These are phyloP conservation scores for Plasmodium vinckei DNA, from an alignment of 169 alveolate genomes.

Conservation along the genomic window DNA sequence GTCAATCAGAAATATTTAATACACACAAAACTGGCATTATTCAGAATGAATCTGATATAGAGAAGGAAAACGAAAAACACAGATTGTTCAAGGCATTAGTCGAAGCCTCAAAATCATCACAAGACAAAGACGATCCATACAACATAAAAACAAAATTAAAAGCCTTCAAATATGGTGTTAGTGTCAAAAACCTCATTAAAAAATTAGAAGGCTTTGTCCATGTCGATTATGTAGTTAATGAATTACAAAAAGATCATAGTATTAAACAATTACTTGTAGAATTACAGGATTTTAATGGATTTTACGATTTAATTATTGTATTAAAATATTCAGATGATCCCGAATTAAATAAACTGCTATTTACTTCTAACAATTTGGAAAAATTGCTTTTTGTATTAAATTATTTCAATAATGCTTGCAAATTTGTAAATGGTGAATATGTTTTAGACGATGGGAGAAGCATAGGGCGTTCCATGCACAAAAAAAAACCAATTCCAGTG, in stretches of 20 bases:
- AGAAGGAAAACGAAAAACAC: too few relatives aligned
- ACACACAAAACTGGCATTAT: too few relatives aligned
- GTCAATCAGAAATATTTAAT: too few relatives aligned
- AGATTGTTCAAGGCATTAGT: too few relatives aligned
- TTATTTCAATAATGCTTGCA: not conserved
- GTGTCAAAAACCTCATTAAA: not conserved
- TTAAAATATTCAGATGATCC: constrained; percentile 25
- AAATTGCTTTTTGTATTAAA: constrained; percentile 15
- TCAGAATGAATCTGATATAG: too few relatives aligned
- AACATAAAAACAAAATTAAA: not conserved
- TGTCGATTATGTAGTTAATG: constrained; percentile 19
- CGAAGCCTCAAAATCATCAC: too few relatives aligned
- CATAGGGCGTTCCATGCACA: too few relatives aligned
- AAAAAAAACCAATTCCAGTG: too few relatives aligned
- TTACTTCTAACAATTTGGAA: constrained; percentile 12
- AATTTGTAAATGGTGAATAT: too few relatives aligned
- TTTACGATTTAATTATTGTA: constrained; percentile 4
- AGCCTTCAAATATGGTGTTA: constrained; percentile 8
- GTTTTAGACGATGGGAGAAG: too few relatives aligned
- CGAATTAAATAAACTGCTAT: not conserved
- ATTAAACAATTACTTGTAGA: constrained; percentile 16
- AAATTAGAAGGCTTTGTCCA: constrained; percentile 6
- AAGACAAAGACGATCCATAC: too few relatives aligned
- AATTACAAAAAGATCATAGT: constrained; percentile 6
- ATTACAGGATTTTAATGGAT: constrained; percentile 10